Evolutionary conservation across 768 basidiomycete genomes (phyloP).

Genomic region (Russula brevipes): DNA sequence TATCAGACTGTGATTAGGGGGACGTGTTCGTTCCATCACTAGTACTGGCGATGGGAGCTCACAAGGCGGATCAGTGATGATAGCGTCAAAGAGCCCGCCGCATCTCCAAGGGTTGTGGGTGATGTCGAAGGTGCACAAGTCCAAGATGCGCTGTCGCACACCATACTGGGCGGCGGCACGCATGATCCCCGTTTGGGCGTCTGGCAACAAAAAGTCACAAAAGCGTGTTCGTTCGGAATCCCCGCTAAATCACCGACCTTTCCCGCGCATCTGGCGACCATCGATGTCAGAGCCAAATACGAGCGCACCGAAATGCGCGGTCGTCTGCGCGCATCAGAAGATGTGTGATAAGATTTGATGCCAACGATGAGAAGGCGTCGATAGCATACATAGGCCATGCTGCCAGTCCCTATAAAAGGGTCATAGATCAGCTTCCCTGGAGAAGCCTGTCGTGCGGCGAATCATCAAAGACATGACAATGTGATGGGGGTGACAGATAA

Average conservation of each 20-base stretch:
- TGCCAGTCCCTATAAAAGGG: conserved; percentile 92
- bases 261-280: conserved; percentile 94
- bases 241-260: conserved; percentile 43
- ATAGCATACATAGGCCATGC: conserved; percentile 72
- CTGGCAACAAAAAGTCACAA: conserved; percentile 25
- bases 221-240: neutral
- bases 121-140: conserved; percentile 89
- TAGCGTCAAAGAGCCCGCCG: conserved; percentile 88
- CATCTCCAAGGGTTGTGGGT: conserved; percentile 85
- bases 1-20: conserved; percentile 1
- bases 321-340: conserved; percentile 46
- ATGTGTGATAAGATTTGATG: neutral
- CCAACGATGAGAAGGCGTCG: neutral
- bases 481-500: neutral
- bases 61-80: conserved; percentile 94
- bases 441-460: conserved; percentile 50
- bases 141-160: conserved; percentile 63
- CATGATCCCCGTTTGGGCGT: conserved; percentile 59
- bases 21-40: neutral
- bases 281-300: conserved; percentile 95
- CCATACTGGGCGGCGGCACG: conserved; percentile 85
- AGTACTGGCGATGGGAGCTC: conserved; percentile 30
- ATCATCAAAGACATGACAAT: neutral
- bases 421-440: conserved; percentile 93
- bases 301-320: conserved; percentile 81